Base-by-base conservation (phyloP, 2,329 filamentous ascomycete genomes). In the Diaporthe destruens region DNA sequence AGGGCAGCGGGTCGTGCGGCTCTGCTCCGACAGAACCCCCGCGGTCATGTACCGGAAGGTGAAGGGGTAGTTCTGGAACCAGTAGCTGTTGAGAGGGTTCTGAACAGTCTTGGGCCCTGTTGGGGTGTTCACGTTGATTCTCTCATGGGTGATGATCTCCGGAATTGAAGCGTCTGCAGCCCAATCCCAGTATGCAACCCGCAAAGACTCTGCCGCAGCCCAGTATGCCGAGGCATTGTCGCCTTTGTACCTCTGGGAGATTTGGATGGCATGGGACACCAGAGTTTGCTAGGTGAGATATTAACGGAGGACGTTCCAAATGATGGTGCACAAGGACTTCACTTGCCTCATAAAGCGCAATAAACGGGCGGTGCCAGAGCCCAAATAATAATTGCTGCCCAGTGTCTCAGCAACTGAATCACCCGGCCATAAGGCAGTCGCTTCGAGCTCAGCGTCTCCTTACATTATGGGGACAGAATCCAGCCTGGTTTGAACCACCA, bases 151-250 rank as follows among this genome's bases (percentile, higher is more conserved):
- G n/a, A 74, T 77, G 12, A 83, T 82, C 0, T 77, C 75, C 4
- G 88, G 87, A 3, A 90, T 81, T n/a, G 75, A 73, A 4, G 82
- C 75, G 44, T 85, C 77, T 3, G 75, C 72, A 2, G 83, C 87
- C 87, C 87, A 90, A 79, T 89, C 87, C 88, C 87, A 89, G 79
- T 82, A 89, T 2, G 87, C 87, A 16, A 84, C 78, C 42, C 87
- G 84, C 34, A 89, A 81, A 0, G 76, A 79, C 53, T 85, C 80
- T 2, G 87, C 87, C 2, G 87, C 87, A 3, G 81, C 76, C 29
- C 78, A 75, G 75, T 89, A 89, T 72, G 75, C 71, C 54, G 76
- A 72, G 75, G 80, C 75, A 75, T 81, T 73, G 42, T 77, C 72
- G 71, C 75, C 71, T 18, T 80, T 82, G 75, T 88, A 89, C 47